These are phyloP conservation scores for Pugionium dolabratum DNA, from an alignment of 345 rosid genomes.

Conservation along the genomic window DNA sequence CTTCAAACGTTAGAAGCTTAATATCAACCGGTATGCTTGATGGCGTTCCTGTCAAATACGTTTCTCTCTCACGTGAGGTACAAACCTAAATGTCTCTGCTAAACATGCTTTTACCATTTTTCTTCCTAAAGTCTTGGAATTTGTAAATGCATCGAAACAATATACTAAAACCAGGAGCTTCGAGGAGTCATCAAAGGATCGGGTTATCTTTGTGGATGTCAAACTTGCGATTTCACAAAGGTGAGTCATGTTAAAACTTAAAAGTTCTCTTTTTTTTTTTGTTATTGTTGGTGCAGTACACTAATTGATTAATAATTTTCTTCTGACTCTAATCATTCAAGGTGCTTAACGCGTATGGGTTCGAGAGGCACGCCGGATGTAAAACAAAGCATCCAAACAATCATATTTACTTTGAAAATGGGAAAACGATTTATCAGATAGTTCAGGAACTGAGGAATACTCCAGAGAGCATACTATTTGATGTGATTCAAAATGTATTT, in stretches of 20 bases:
- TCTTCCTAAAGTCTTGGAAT: not conserved
- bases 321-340: slow-evolving; percentile 29
- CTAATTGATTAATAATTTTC: slow-evolving; percentile 12
- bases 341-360: slow-evolving; percentile 87
- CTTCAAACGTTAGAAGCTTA: slow-evolving; percentile 90
- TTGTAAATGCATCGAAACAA: not conserved
- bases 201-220: slow-evolving; percentile 93
- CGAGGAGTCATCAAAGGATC: slow-evolving; percentile 81
- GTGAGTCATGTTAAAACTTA: slow-evolving; percentile 31
- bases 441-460: slow-evolving; percentile 89
- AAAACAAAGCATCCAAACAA: slow-evolving; percentile 96
- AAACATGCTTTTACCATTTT: not conserved
- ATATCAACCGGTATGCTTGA: slow-evolving; percentile 94
- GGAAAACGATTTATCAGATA: slow-evolving; percentile 92
- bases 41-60: slow-evolving; percentile 84
- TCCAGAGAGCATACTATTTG: slow-evolving; percentile 70
- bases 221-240: slow-evolving; percentile 71
- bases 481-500: slow-evolving; percentile 70
- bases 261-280: not conserved
- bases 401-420: slow-evolving; percentile 89
- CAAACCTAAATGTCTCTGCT: slow-evolving; percentile 25
- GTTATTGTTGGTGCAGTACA: not conserved
- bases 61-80: slow-evolving; percentile 82
- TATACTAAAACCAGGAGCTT: slow-evolving; percentile 58
- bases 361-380: slow-evolving; percentile 90